A percentile compares a stretch with the other conserved stretches of the same genome.
Evolutionary conservation across 2,329 filamentous ascomycete genomes (phyloP).

Genomic region (Phaeophleospora eucalypticola): DNA sequence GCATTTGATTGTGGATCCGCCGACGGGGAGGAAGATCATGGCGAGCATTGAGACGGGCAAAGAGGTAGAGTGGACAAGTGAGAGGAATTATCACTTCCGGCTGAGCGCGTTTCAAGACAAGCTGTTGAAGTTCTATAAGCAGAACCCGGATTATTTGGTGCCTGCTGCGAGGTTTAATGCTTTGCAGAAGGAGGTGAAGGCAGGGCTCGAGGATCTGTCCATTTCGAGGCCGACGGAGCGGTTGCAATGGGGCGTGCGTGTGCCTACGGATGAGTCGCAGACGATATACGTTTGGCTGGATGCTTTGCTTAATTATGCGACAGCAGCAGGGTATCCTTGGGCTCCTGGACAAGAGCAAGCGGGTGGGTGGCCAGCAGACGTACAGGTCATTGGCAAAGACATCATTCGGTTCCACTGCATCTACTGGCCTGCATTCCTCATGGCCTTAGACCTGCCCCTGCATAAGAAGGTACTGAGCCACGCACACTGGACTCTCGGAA

Average conservation of each 20-base stretch:
- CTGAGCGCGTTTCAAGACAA: conserved; percentile 76
- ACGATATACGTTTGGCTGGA: conserved; percentile 99
- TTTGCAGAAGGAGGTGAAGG: conserved; percentile 70
- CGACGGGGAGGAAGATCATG: conserved; percentile 78
- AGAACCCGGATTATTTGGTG: conserved; percentile 73
- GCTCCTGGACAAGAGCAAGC: conserved; percentile 58
- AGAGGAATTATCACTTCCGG: conserved; percentile 92
- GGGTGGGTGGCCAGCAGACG: conserved; percentile 81
- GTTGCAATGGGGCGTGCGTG: conserved; percentile 81
- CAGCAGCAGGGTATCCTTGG: conserved; percentile 82
- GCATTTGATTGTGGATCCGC: conserved; percentile 68
- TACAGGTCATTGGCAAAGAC: conserved; percentile 93
- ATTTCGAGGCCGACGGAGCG: conserved; percentile 77
- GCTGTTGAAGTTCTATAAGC: conserved; percentile 72
- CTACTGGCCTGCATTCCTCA: conserved; percentile 95
- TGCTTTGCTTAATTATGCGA: conserved; percentile 89
- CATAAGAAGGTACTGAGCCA: conserved; percentile 81
- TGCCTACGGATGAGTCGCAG: conserved; percentile 77
- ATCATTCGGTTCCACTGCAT: conserved; percentile 95
- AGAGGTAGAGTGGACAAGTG: conserved; percentile 90
- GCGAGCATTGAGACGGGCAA: conserved; percentile 76
- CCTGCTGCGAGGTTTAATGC: conserved; percentile 71
- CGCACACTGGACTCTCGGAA: conserved; percentile 90
- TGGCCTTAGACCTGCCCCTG: conserved; percentile 76
- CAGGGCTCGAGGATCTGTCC: conserved; percentile 80